Base-by-base conservation (phyloP, 345 rosid species). In the Streptanthus diversifolius region DNA sequence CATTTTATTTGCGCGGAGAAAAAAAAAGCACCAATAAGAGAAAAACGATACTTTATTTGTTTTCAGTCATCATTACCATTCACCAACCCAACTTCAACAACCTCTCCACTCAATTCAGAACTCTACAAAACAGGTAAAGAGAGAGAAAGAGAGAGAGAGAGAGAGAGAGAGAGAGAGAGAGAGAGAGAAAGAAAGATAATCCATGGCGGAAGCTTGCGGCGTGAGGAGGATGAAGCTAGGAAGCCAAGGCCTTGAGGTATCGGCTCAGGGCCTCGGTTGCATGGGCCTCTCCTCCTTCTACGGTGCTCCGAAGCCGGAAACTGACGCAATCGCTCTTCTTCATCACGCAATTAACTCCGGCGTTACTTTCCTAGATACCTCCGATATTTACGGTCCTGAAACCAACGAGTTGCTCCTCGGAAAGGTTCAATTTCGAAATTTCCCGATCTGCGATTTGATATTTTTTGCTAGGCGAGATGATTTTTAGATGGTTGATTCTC, bases 191-290 rank as follows among this genome's bases (percentile, higher is more conserved):
- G n/a, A n/a, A n/a, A n/a, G n/a, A n/a, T n/a, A n/a, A 57, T 43
- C 8, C 18, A 74, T 74, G 78, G 61, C 78, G 44, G 12, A 36
- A 49, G 8, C 29, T 41, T 13, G 13, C 6, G 51, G 68, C 24
- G 68, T 74, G 53, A 25, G 19, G 17, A 74, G 59, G 57, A 74
- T 74, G 2, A 74, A 66, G 27, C 58, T 74, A 0, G 78, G 78
- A 58, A 66, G 78, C 66, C 60, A 74, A 66, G 78, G 78, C 5
- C 41, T 74, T 0, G 60, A 74, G 44, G 78, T 82, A 1, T 79
- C 79, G 0, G 83, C 85, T 3, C 85, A 82, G n/a, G 85, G 83
- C 1, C 80, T 82, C 10, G 82, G 83, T 24, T 83, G 83, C 54
- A 67, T 74, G 80, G 75, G 79, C 3, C 44, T 81, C 76, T 75